Percentiles rank a stretch among this genome's conserved stretches.
Evolutionary conservation across 2,329 filamentous ascomycete species (phyloP).

Genomic region (Dryadomyces quercivorus): DNA sequence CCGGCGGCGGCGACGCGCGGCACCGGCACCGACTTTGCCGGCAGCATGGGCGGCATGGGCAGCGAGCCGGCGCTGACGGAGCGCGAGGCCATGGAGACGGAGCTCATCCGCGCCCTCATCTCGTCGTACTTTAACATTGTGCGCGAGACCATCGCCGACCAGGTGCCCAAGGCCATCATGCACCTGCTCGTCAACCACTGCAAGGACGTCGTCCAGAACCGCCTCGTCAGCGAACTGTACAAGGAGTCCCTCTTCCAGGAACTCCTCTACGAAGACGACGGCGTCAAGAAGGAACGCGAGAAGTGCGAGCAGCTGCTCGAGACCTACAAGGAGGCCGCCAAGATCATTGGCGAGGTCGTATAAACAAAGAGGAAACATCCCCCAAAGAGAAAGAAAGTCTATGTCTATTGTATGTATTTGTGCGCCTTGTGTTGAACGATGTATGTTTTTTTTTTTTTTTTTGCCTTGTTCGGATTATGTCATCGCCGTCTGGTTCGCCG

Average conservation of each 20-base stretch:
- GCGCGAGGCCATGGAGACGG: conserved; percentile 91
- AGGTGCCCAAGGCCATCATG: conserved; percentile 98
- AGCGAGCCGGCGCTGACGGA: conserved; percentile 85
- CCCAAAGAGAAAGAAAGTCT: too few species aligned
- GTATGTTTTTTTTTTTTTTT: neutral
- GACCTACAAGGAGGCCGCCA: conserved; percentile 94
- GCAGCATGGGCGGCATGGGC: conserved; percentile 3
- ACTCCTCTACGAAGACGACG: conserved; percentile 92
- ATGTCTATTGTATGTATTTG: neutral
- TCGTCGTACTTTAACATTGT: conserved; percentile 99
- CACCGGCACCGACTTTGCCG: neutral
- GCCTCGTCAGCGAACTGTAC: conserved; percentile 90
- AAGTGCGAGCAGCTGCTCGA: conserved; percentile 94
- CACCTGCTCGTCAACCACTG: conserved; percentile 96
- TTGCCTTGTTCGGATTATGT: neutral
- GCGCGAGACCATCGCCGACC: conserved; percentile 93
- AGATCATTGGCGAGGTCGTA: conserved; percentile 94
- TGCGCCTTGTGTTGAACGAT: neutral
- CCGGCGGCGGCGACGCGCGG: too few species aligned
- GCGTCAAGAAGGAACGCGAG: conserved; percentile 67
- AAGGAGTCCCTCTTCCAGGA: conserved; percentile 85
- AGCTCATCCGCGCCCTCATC: conserved; percentile 91
- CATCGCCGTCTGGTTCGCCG: neutral
- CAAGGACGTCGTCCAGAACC: conserved; percentile 95
- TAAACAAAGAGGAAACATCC: conserved; percentile 26